A percentile compares a stretch with the other conserved stretches of the same genome.
phyloP scores from a whole-genome alignment of 225 moss, liverwort and hornwort species.

The Asterella californica region DNA sequence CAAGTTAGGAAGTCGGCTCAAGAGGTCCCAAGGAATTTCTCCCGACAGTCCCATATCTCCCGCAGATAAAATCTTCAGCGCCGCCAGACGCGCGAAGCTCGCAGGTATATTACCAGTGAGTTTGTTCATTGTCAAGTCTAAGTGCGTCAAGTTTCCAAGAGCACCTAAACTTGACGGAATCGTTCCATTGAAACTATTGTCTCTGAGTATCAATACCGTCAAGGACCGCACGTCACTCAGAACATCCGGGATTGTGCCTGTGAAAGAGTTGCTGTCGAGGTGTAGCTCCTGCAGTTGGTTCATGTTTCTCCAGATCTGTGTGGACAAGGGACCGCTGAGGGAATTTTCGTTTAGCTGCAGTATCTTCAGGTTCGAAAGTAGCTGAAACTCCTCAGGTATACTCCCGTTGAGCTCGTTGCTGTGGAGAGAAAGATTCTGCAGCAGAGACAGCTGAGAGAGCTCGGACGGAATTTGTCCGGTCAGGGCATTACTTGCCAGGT shows the following conservation, averaged over 20 bases:
- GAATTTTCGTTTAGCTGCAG: neutral
- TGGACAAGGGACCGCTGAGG: neutral
- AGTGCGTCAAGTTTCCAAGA: neutral
- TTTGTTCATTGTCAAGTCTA: slow-evolving; percentile 22
- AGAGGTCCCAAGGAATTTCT: neutral
- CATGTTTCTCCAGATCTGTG: slow-evolving; percentile 10
- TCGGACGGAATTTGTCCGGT: slow-evolving; percentile 1
- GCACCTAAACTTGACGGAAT: slow-evolving; percentile 23
- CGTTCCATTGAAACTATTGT: slow-evolving; percentile 11
- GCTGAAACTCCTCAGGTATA: neutral
- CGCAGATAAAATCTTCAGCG: neutral
- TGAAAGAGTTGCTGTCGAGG: slow-evolving; percentile 8
- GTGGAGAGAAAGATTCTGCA: neutral
- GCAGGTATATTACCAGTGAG: slow-evolving; percentile 42
- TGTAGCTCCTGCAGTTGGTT: slow-evolving; percentile 8
- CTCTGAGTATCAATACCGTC: slow-evolving; percentile 8
- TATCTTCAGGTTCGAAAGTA: neutral
- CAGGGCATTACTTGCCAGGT: neutral
- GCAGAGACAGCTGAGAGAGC: neutral
- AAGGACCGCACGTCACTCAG: slow-evolving; percentile 3
- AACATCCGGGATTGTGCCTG: slow-evolving; percentile 11
- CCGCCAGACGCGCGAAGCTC: neutral
- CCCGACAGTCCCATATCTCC: neutral
- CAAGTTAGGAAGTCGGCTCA: slow-evolving; percentile 15
- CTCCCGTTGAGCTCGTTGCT: neutral